Base-by-base conservation (phyloP, 495 filamentous ascomycete species). In the Penicillium ochrochloron region DNA sequence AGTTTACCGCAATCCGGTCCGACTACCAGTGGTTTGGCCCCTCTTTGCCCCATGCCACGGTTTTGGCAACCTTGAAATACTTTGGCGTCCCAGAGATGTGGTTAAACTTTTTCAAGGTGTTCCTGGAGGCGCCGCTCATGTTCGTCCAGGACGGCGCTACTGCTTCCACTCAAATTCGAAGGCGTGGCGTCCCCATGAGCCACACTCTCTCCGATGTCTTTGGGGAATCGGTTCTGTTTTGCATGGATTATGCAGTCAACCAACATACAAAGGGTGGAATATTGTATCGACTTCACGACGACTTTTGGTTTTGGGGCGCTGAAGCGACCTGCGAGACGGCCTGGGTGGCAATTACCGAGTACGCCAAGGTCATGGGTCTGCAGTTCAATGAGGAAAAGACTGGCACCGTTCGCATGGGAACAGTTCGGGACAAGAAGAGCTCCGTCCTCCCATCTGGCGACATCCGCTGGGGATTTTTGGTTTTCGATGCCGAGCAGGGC, bases 301-400 rank as follows among this genome's bases (percentile, higher is more conserved):
- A 90, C 67, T 85, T 90, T 63, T 90, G 89, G 89, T 83, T 90
- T 64, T 90, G 88, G 88, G 82, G 82, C 27, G 73, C 83, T 8
- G 82, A 86, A 31, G 62, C 78, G 5, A 79, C 74, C 7, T 86
- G 85, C 50, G 79, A 80, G 37, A 83, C 78, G 52, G 88, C 85
- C 2, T 91, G 88, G 89, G 63, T 71, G 21, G 76, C 83, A 2
- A 85, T 90, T 71, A 79, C 77, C 2, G 65, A 78, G 1, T 90
- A 88, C 57, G 73, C 80, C 25, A 70, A 81, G 12, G 75, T 80
- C 0, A 85, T 88, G 74, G 85, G 87, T 0, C 76, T 89, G 19
- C 63, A 79, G 14, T 80, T 90, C 56, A 89, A 89, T 66, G 62
- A 73, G 21, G 75, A 81, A 19, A 90, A 88, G 70, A 87, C 85